Evolutionary conservation across 345 rosid species (phyloP), one percentile per base, ranked within the genome.

Genomic region (Arabis hirsuta): DNA sequence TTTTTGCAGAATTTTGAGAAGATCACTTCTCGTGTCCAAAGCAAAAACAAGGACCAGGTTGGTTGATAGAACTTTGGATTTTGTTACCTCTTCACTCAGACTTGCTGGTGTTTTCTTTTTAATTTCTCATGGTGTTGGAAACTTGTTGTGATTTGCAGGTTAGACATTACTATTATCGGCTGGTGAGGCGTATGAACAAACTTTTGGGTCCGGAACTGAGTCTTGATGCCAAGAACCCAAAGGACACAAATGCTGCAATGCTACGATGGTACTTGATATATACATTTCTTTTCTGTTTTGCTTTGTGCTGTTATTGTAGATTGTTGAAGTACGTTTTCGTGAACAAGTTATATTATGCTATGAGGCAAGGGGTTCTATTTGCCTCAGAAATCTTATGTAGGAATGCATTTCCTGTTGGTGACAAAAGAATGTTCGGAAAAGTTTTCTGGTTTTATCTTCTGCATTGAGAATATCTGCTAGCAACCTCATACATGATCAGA

Each of bases 31-130:
- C 94, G 92, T 27, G 97, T 96, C 55, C 96, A 88, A 81, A 96
- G 97, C 79, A 96, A 96, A 83, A 96, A 90, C 80, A 96, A 96
- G 82, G 99, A 96, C 81, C 99, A 96, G 99, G 98, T 95, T 39
- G 75, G 64, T 73, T 53, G 41, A 46, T 60, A 59, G 19, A 65
- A 43, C 38, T 55, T 55, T 46, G 45, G 12, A 38, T 38, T 31
- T 61, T 0, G 26, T 50, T 73, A 52, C 13, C 44, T 44, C 10
- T 19, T 58, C 39, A 16, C 54, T 56, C 1, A 10, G 4, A 13
- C 26, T 42, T 69, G 13, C 10, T 32, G 20, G 53, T 61, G 43
- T 76, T 58, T 58, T 38, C 47, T 58, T 68, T 71, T 67, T 34
- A 19, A 11, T 55, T 62, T 62, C 65, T 69, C 8, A 62, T 62